Conservation (phyloP, 345 rosid genomes). For the Melaleuca quinquenervia region DNA sequence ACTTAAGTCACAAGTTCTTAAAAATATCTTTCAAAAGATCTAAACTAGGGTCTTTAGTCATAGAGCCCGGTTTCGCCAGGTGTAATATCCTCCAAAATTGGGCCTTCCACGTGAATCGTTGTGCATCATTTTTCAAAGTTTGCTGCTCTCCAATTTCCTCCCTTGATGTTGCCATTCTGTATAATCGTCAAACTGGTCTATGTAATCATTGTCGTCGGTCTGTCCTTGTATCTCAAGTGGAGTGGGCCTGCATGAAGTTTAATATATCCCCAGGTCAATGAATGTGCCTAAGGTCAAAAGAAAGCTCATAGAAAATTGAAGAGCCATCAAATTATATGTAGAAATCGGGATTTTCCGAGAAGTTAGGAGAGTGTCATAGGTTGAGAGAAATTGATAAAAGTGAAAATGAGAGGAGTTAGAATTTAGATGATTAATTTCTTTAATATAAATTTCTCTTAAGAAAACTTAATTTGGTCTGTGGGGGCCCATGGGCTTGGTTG, state of each 20-base stretch:
- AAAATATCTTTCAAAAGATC: not conserved
- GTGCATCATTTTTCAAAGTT: not conserved
- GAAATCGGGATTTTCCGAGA: not conserved
- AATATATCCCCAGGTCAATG: no score
- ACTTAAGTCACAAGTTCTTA: not conserved
- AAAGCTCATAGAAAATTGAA: not conserved
- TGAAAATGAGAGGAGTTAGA: not conserved
- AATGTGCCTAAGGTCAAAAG: no score
- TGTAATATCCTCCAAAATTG: not conserved
- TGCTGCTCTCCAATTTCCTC: not conserved
- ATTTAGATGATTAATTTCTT: not conserved
- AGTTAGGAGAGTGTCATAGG: not conserved
- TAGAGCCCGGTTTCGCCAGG: not conserved
- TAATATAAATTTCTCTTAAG: not conserved
- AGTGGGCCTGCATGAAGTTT: no score
- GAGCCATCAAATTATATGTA: not conserved
- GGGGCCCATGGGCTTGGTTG: no score
- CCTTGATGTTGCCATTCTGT: no score
- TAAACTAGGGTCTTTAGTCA: not conserved
- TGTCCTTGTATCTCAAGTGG: no score
- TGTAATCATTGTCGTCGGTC: no score
- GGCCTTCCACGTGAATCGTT: not conserved
- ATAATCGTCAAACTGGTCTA: no score
- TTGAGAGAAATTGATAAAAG: not conserved
- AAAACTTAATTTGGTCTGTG: not conserved